Base-by-base conservation (phyloP, 768 basidiomycete species). In the Russula earlei region DNA sequence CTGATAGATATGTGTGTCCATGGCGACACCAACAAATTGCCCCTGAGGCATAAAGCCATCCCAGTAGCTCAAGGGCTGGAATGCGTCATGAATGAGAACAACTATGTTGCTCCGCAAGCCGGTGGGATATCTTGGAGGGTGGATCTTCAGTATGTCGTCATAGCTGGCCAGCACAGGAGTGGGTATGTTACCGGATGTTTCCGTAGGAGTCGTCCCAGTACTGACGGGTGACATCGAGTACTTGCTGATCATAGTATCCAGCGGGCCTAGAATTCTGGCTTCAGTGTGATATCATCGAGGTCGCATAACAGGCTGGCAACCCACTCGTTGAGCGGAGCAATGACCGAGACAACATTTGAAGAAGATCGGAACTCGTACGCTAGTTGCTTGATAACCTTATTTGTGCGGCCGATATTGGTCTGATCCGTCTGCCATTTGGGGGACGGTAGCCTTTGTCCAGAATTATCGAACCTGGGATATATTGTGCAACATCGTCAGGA, bases 1-100 rank as follows among this genome's bases (percentile, higher is more conserved):
- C 64, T 87, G 85, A 65, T 89, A 89, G 52, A 84, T 79, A 65
- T 89, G 87, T 31, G 84, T 87, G 67, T 89, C 88, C 72, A 91
- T 79, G 19, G 83, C 78, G 22, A 90, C 89, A 12, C 85, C 85
- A 34, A 82, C 64, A 56, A 62, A 85, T 40, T 72, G 58, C 0
- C 81, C 76, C 12, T 68, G 45, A 3, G 74, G 69, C 74, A 81
- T 73, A 56, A 84, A 86, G 14, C 79, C 80, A 38, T 69, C 65
- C 87, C 88, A 91, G 63, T 77, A 84, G 59, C 74, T 78, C 50
- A 88, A 73, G 44, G 81, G 72, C 66, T 88, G 85, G 74, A 90
- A 91, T 3, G 87, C 87, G 60, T 91, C 88, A 62, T 86, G 83
- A 33, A 91, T 74, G 62, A 89, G 69, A 11, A 81, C 78, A 14